phyloP scores from a whole-genome alignment of 2,329 filamentous ascomycete genomes.

The Aspergillus arachidicola region DNA sequence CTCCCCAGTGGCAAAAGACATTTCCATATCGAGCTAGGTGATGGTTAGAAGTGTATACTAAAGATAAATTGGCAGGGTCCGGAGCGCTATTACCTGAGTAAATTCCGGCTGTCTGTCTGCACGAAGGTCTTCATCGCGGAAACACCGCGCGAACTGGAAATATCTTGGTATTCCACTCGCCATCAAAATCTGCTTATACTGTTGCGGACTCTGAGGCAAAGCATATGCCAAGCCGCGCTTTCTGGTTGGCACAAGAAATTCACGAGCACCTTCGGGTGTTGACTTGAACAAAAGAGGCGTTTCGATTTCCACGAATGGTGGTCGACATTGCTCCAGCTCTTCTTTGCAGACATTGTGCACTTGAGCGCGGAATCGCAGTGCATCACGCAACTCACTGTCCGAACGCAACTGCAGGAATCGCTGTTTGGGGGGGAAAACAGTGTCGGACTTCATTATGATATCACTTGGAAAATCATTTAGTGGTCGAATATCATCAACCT shows the following conservation, averaged over 20 bases:
- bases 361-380: constrained; percentile 70
- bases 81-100: constrained; percentile 67
- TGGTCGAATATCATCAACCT: constrained; percentile 62
- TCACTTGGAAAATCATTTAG: constrained; percentile 75
- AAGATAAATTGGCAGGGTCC: neutral
- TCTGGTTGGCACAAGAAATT: constrained; percentile 90
- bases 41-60: neutral
- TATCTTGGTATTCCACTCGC: constrained; percentile 80
- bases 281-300: constrained; percentile 97
- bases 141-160: constrained; percentile 92
- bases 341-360: constrained; percentile 58
- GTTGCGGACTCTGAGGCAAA: constrained; percentile 92
- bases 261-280: constrained; percentile 90
- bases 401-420: constrained; percentile 86
- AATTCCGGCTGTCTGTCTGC: constrained; percentile 96
- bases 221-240: constrained; percentile 79
- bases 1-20: constrained; percentile 76
- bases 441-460: constrained; percentile 74
- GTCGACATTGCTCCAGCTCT: constrained; percentile 57
- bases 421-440: constrained; percentile 71
- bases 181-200: constrained; percentile 99
- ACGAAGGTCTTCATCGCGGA: constrained; percentile 89
- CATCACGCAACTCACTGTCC: constrained; percentile 64
- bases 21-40: constrained; percentile 81
- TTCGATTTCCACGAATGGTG: constrained; percentile 74